These are phyloP conservation scores for Candida tetrigidarum DNA, from an alignment of 1,139 yeast species.

Conservation along the genomic window DNA sequence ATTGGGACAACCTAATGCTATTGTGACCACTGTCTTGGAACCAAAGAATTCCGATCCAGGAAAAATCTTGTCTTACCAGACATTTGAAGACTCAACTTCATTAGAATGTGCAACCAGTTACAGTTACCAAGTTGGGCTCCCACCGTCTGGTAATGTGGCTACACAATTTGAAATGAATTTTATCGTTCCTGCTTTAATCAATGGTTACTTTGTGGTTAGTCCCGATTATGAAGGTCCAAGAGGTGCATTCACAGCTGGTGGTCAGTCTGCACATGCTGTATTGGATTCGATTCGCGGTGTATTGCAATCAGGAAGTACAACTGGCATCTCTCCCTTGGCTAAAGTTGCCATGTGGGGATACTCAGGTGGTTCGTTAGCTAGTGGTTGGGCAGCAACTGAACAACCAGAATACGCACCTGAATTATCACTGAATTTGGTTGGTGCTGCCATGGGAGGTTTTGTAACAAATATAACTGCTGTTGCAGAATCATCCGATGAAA, in stretches of 20 bases:
- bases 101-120: conserved; percentile 20
- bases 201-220: conserved; percentile 31
- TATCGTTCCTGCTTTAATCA: conserved; percentile 22
- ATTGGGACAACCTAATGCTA: conserved; percentile 31
- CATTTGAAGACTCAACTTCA: conserved; percentile 19
- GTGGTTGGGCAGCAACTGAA: conserved; percentile 33
- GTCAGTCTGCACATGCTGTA: conserved; percentile 26
- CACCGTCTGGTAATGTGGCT: conserved; percentile 14
- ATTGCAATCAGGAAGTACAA: conserved; percentile 20
- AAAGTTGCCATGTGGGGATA: conserved; percentile 30
- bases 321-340: conserved; percentile 27
- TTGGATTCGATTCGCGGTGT: conserved; percentile 29
- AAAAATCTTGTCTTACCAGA: conserved; percentile 25
- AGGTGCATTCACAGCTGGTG: conserved; percentile 28
- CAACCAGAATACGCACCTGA: conserved; percentile 42
- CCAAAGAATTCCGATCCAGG: conserved; percentile 30
- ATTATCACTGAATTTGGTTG: conserved; percentile 26
- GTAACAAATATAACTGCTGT: conserved; percentile 29
- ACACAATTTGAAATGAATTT: conserved; percentile 26
- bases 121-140: conserved; percentile 19
- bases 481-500: conserved; percentile 30
- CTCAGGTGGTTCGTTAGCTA: conserved; percentile 33
- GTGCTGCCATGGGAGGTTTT: conserved; percentile 40
- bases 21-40: conserved; percentile 36
- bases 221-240: conserved; percentile 30